Evolutionary conservation across 106 monocot species (phyloP).

Genomic region (Dendrobium huoshanense): DNA sequence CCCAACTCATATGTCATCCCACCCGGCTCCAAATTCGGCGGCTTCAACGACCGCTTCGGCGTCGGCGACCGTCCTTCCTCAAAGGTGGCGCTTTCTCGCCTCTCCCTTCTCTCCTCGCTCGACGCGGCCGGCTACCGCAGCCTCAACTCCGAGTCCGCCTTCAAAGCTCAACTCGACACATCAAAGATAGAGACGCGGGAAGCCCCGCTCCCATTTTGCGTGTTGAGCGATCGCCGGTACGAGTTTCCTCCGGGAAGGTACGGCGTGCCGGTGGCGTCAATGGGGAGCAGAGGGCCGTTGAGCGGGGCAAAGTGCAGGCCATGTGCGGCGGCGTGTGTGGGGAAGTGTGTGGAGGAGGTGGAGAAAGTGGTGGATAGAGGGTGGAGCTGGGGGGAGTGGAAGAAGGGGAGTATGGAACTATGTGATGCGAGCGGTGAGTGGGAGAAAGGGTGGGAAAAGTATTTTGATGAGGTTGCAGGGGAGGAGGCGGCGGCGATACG

Average conservation of each 20-base stretch:
- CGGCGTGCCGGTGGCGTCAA: conserved; percentile 75
- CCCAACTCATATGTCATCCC: conserved; percentile 51
- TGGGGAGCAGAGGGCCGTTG: conserved; percentile 64
- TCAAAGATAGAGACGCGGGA: not conserved
- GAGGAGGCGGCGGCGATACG: conserved; percentile 25
- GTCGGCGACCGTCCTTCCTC: conserved; percentile 47
- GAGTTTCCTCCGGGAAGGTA: conserved; percentile 30
- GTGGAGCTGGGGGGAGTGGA: conserved; percentile 76
- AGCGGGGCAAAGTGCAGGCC: conserved; percentile 94
- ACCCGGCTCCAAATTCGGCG: conserved; percentile 50
- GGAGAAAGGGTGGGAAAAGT: conserved; percentile 54
- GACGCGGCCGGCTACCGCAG: conserved; percentile 16
- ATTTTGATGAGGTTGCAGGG: conserved; percentile 57
- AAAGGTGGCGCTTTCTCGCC: conserved; percentile 37
- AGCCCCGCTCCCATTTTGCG: conserved; percentile 34
- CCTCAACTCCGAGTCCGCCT: conserved; percentile 61
- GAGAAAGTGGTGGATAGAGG: not conserved
- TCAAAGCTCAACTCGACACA: conserved; percentile 38
- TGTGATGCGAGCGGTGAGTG: conserved; percentile 57
- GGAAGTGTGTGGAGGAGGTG: conserved; percentile 24
- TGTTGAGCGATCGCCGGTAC: conserved; percentile 48
- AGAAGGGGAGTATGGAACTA: conserved; percentile 48
- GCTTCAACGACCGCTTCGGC: conserved; percentile 82
- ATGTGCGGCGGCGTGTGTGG: conserved; percentile 46
- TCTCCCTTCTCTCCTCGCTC: conserved; percentile 35